Base-by-base conservation (phyloP, 495 filamentous ascomycete genomes). In the Penicillium egyptiacum region DNA sequence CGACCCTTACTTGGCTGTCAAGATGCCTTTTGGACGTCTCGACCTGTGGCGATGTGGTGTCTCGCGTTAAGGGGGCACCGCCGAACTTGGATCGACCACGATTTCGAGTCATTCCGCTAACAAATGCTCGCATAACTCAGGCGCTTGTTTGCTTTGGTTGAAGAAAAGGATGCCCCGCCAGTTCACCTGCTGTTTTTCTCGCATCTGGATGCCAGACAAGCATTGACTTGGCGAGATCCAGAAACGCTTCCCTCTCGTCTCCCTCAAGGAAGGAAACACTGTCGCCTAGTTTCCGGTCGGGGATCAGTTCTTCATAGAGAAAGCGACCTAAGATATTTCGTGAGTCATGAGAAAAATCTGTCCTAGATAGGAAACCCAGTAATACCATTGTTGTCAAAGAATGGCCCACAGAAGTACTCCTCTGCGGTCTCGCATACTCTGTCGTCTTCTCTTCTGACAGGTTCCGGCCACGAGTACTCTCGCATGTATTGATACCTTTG, bases 241-340 rank as follows among this genome's bases (percentile, higher is more conserved):
- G 53, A 70, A 79, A 78, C 39, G 33, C 22, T 55, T 77, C 72
- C 60, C 39, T 75, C 60, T 79, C 74, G 55, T 75, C 69, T 59
- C 59, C 70, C 44, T 58, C 56, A 62, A 73, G 66, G 47, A 67
- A 70, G 11, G 66, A 62, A 63, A 58, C 56, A 44, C 62, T 67
- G 53, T 70, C 64, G 46, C 28, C 55, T 60, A 76, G 48, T 58
- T 70, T 70, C 19, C 67, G 69, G 51, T 70, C 55, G 3, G 70
- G 67, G 40, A 72, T 70, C 58, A 74, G 56, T 23, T 68, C 60
- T 58, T 72, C 58, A 53, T 72, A 67, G 41, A 76, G 64, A 56
- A 66, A 76, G 44, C 50, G 59, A 55, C 71, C 67, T 76, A 53
- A 53, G 56, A 69, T 70, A 28, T 63, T 69, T 60, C 53, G 56